A percentile compares a stretch with the other conserved stretches of the same genome.
These are phyloP conservation scores for Pilaira anomala DNA, from an alignment of 192 early-diverging fungal genomes.

Conservation along the genomic window DNA sequence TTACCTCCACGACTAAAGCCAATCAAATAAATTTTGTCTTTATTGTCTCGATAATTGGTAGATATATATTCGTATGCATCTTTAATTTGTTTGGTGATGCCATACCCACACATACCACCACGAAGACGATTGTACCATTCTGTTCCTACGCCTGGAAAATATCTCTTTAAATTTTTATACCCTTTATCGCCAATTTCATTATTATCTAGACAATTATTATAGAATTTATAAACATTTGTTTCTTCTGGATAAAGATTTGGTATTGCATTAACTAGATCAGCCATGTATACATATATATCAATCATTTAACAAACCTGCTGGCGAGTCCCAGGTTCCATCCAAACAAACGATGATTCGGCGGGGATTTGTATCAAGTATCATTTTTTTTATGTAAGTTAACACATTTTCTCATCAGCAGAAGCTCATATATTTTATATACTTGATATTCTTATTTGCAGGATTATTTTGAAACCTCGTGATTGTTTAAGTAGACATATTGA, in stretches of 20 bases:
- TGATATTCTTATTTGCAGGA: too few relatives aligned
- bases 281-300: background rate
- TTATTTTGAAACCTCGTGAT: too few relatives aligned
- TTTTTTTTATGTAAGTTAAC: too few relatives aligned
- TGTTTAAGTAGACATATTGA: too few relatives aligned
- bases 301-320: conserved; percentile 8
- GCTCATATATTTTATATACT: too few relatives aligned
- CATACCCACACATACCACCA: conserved; percentile 16
- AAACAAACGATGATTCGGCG: conserved; percentile 15
- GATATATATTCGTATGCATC: conserved; percentile 15
- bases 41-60: conserved; percentile 1
- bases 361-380: too few relatives aligned
- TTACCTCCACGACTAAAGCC: conserved; percentile 29
- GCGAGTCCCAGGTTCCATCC: conserved; percentile 18
- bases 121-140: background rate
- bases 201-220: background rate
- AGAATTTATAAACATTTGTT: conserved; percentile 5
- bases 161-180: background rate
- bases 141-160: conserved; percentile 21
- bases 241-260: background rate
- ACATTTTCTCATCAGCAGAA: too few relatives aligned
- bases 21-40: conserved; percentile 22
- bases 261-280: background rate
- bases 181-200: background rate
- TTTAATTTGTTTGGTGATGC: conserved; percentile 17